Evolutionary conservation across 148 eudicot species (phyloP).

Genomic region (Chenopodium formosanum): DNA sequence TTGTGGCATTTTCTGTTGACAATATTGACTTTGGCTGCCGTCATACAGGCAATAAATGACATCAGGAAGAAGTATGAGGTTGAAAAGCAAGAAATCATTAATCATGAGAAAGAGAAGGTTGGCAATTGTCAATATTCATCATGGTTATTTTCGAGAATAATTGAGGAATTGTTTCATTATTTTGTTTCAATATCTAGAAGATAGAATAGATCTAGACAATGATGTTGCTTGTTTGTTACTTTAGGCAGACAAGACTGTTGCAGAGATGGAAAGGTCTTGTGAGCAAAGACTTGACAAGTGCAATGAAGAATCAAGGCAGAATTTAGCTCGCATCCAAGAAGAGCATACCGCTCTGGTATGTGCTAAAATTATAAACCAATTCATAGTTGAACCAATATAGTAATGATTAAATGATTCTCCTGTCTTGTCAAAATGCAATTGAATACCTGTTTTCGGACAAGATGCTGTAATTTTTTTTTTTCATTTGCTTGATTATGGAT

Average conservation of each 20-base stretch:
- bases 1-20: conserved; percentile 15
- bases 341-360: conserved; percentile 78
- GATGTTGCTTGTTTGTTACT: conserved; percentile 27
- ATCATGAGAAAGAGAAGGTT: conserved; percentile 88
- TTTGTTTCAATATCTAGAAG: not conserved
- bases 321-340: conserved; percentile 56
- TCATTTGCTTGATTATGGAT: not conserved
- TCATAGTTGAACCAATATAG: not conserved
- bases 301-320: conserved; percentile 65
- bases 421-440: not conserved
- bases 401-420: conserved; percentile 7
- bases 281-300: conserved; percentile 61
- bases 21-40: not conserved
- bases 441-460: not conserved
- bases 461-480: not conserved
- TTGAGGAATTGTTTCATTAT: not conserved
- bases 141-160: not conserved
- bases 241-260: conserved; percentile 72
- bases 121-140: conserved; percentile 2
- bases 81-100: conserved; percentile 79
- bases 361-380: conserved; percentile 5
- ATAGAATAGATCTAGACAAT: not conserved
- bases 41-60: conserved; percentile 86
- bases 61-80: conserved; percentile 81
- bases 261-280: conserved; percentile 58